A percentile compares a stretch with the other conserved stretches of the same genome.
Evolutionary conservation across 2,329 filamentous ascomycete species (phyloP).

Genomic region (Pyricularia pennisetigena): DNA sequence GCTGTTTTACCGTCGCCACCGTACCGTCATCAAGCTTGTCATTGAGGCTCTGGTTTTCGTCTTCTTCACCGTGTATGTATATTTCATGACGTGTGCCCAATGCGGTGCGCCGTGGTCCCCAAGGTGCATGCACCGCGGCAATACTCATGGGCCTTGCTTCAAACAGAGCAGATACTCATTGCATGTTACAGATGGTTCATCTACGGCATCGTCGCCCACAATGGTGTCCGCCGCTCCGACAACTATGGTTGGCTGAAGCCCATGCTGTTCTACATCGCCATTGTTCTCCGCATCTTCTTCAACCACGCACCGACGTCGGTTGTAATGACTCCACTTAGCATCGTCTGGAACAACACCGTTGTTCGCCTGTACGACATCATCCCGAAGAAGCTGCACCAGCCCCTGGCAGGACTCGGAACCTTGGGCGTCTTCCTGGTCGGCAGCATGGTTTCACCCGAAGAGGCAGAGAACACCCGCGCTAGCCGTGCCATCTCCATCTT

Average conservation of each 20-base stretch:
- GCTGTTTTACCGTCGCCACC: slow-evolving; percentile 2
- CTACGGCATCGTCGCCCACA: slow-evolving; percentile 18
- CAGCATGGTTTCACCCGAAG: slow-evolving; percentile 63
- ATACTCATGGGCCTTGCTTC: background rate
- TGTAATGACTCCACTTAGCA: slow-evolving; percentile 56
- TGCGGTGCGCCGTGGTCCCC: background rate
- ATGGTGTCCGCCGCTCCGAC: slow-evolving; percentile 52
- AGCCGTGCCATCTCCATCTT: slow-evolving; percentile 77
- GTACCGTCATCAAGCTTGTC: background rate
- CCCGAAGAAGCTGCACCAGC: slow-evolving; percentile 55
- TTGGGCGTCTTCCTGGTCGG: slow-evolving; percentile 68
- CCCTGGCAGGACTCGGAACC: slow-evolving; percentile 52
- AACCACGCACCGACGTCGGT: slow-evolving; percentile 61
- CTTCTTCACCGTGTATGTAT: background rate
- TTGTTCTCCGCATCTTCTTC: slow-evolving; percentile 66
- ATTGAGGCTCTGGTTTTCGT: background rate
- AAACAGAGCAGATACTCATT: slow-evolving; percentile 9
- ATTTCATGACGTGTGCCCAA: background rate
- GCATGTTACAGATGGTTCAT: slow-evolving; percentile 25
- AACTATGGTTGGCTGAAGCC: slow-evolving; percentile 72
- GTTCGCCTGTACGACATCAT: slow-evolving; percentile 49
- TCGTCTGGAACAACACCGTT: slow-evolving; percentile 57
- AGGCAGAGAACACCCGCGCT: slow-evolving; percentile 63
- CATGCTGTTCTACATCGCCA: slow-evolving; percentile 68
- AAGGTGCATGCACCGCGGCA: background rate